Evolutionary conservation across 352 stramenopile species (phyloP).

Genomic region (Pythium sukuiense): DNA sequence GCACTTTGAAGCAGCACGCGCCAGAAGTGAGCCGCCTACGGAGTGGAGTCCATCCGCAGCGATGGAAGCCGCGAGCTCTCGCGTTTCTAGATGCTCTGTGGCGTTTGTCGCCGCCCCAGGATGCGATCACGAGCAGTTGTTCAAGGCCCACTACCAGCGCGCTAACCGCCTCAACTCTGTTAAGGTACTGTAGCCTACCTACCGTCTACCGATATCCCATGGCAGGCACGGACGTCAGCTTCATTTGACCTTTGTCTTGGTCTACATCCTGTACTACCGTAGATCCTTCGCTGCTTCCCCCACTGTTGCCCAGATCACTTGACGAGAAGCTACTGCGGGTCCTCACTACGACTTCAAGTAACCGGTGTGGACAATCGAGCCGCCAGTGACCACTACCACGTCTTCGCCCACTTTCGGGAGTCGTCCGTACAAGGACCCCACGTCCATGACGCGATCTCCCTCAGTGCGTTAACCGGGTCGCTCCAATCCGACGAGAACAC

Average conservation of each 20-base stretch:
- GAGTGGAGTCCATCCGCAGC: too few species aligned
- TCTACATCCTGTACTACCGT: too few species aligned
- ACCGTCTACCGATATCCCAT: too few species aligned
- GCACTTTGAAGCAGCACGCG: too few species aligned
- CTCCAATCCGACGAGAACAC: neutral
- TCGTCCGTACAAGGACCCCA: neutral
- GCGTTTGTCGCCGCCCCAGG: neutral
- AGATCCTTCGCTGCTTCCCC: conserved; percentile 38
- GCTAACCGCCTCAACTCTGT: conserved; percentile 19
- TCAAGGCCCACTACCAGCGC: conserved; percentile 25
- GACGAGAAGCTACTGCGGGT: conserved; percentile 44
- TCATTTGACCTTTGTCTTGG: too few species aligned
- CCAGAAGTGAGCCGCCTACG: too few species aligned
- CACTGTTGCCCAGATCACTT: conserved; percentile 48
- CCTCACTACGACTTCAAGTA: conserved; percentile 34
- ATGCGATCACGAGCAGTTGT: conserved; percentile 14
- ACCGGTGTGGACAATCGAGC: too few species aligned
- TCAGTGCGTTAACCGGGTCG: neutral
- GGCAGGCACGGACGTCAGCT: too few species aligned
- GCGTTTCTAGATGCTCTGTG: neutral
- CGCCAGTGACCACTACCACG: neutral
- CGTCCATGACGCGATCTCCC: neutral
- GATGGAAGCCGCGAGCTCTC: too few species aligned
- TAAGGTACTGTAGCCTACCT: conserved; percentile 12
- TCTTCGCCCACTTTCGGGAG: neutral